Base-by-base conservation (phyloP, 495 filamentous ascomycete species). In the Endocarpon pusillum region DNA sequence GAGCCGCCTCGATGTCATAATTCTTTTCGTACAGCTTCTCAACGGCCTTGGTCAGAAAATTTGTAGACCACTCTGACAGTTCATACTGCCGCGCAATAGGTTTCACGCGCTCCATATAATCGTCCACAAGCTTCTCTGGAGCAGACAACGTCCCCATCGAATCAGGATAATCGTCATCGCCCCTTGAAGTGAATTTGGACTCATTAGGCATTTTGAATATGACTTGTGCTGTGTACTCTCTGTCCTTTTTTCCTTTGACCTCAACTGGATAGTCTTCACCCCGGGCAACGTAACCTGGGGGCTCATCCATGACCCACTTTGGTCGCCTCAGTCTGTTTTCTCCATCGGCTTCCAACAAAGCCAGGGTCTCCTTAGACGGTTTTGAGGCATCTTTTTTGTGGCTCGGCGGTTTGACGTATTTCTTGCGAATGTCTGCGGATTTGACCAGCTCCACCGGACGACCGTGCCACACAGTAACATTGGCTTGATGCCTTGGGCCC, bases 231-330 rank as follows among this genome's bases (percentile, higher is more conserved):
- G 73, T 77, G 35, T 57, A 58, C 19, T 31, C 28, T 18, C 53
- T 57, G 29, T 52, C 51, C 18, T 62, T 53, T 36, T 75, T 71
- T 28, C 65, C 58, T 26, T 61, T 61, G 17, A 62, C 41, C 14
- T 42, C 19, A 11, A 62, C 54, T 0, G 61, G 58, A 37, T 66
- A 56, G 47, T 94, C 86, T 39, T 87, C 81, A 14, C 89, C 89
- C 22, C 89, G 73, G 21, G 62, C 64, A 11, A 94, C 61, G 47
- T 87, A 99, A 15, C 91, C 89, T 4, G 64, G 48, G 1, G 89
- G 89, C 51, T 87, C 82, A 45, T 97, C 91, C 63, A 83, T 73
- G 15, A 94, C 69, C 81, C 83, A 94, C 52, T 80, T 83, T 3
- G 91, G 89, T 19, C 84, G 76, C 33, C 73, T 78, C 40, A 86